These are phyloP conservation scores for Neonectria punicea DNA, from an alignment of 2,329 filamentous ascomycete genomes.

Conservation along the genomic window DNA sequence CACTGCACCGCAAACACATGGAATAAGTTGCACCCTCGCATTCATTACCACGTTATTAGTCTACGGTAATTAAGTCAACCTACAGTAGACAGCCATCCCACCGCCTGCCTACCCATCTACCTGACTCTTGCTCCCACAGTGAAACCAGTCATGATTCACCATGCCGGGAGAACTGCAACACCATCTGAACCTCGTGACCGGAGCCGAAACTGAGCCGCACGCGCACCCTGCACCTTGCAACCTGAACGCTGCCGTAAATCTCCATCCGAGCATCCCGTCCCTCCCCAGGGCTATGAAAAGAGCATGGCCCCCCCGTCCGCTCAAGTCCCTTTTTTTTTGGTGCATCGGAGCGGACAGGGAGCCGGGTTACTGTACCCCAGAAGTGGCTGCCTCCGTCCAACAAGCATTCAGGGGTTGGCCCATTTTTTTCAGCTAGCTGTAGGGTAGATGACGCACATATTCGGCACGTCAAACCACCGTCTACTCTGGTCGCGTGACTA, in stretches of 20 bases:
- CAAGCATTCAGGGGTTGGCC: background rate
- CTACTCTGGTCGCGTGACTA: background rate
- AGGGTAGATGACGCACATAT: background rate
- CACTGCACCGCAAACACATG: background rate
- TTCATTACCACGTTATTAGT: too few relatives aligned
- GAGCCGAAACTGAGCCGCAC: background rate
- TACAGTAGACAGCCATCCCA: too few relatives aligned
- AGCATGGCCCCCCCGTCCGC: background rate
- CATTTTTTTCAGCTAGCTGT: background rate
- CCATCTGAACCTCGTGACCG: background rate
- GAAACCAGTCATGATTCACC: too few relatives aligned
- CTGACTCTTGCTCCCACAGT: background rate
- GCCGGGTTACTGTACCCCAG: background rate
- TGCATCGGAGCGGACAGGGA: background rate
- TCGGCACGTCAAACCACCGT: background rate
- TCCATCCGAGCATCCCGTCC: conserved; percentile 1
- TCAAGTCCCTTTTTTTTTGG: background rate
- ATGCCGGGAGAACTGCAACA: too few relatives aligned
- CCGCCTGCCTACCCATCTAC: background rate
- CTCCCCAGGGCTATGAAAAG: background rate
- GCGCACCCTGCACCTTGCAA: background rate
- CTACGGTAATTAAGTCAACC: too few relatives aligned
- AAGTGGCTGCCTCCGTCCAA: background rate
- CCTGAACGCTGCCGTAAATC: background rate
- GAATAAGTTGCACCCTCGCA: too few relatives aligned